Evolutionary conservation across 306 rosid genomes (phyloP).

Genomic region (Arachis stenosperma): DNA sequence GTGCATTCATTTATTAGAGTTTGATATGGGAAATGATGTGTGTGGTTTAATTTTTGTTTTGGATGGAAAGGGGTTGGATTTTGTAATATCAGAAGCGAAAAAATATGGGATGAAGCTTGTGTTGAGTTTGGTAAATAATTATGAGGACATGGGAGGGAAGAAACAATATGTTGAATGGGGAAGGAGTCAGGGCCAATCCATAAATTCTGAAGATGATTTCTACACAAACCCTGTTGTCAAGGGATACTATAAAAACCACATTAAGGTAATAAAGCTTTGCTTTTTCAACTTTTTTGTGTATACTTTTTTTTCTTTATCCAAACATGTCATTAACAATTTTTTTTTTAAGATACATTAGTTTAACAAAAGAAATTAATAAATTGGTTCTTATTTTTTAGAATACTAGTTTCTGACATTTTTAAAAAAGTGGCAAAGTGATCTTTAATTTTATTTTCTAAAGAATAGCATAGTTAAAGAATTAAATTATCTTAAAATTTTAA

Average conservation of each 20-base stretch:
- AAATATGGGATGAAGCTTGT: conserved; percentile 62
- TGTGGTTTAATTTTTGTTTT: neutral
- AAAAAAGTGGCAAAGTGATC: too few relatives aligned
- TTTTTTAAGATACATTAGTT: too few relatives aligned
- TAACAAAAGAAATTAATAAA: too few relatives aligned
- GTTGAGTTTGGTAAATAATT: conserved; percentile 71
- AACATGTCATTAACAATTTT: too few relatives aligned
- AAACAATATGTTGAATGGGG: conserved; percentile 82
- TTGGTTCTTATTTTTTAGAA: too few relatives aligned
- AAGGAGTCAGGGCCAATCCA: conserved; percentile 55
- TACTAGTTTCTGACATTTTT: too few relatives aligned
- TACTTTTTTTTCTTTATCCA: neutral
- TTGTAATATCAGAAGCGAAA: conserved; percentile 63
- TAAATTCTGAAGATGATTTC: conserved; percentile 69
- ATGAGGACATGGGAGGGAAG: conserved; percentile 62
- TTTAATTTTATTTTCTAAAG: too few relatives aligned
- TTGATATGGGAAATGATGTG: neutral
- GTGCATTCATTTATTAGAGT: too few relatives aligned
- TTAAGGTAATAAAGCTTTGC: conserved; percentile 45
- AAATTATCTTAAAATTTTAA: too few relatives aligned
- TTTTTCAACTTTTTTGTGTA: neutral
- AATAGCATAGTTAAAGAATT: too few relatives aligned
- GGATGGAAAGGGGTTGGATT: conserved; percentile 65
- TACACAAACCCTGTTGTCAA: conserved; percentile 57
- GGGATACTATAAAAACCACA: conserved; percentile 67